A percentile compares a stretch with the other conserved stretches of the same genome.
Conservation (phyloP, 73 alveolate species). For the Halteria grandinella region DNA sequence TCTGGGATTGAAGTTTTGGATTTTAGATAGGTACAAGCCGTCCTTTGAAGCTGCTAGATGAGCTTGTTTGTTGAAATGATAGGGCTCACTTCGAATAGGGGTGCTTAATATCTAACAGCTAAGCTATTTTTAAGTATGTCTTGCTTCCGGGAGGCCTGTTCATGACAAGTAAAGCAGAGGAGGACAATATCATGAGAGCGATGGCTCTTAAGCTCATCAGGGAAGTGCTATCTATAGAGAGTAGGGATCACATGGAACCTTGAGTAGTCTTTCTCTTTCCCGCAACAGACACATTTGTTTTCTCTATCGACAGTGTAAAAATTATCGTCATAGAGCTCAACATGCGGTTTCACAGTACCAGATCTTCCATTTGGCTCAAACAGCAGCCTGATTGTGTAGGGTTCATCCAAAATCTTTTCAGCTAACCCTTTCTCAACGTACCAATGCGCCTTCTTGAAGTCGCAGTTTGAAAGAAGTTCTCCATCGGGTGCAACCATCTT, state of each 20-base stretch:
- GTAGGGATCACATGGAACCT: slow-evolving; percentile 89
- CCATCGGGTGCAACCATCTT: slow-evolving; percentile 94
- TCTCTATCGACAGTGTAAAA: slow-evolving; percentile 74
- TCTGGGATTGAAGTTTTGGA: slow-evolving; percentile 7
- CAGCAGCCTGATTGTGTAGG: slow-evolving; percentile 75
- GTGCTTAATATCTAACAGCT: slow-evolving; percentile 78
- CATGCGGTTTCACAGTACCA: slow-evolving; percentile 64
- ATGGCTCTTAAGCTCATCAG: slow-evolving; percentile 91
- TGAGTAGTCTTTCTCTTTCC: slow-evolving; percentile 75
- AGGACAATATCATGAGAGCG: slow-evolving; percentile 96
- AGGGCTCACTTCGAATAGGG: slow-evolving; percentile 54
- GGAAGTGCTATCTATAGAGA: slow-evolving; percentile 82
- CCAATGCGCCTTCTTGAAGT: slow-evolving; percentile 89
- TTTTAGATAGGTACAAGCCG: slow-evolving; percentile 43
- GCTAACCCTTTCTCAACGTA: slow-evolving; percentile 85
- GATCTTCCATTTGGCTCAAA: slow-evolving; percentile 90
- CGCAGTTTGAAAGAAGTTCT: slow-evolving; percentile 82
- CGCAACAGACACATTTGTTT: slow-evolving; percentile 93
- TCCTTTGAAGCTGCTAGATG: slow-evolving; percentile 41
- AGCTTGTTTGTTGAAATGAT: not conserved
- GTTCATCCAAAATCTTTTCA: slow-evolving; percentile 72
- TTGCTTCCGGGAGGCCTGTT: slow-evolving; percentile 82
- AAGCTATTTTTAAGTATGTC: slow-evolving; percentile 76
- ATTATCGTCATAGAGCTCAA: slow-evolving; percentile 63
- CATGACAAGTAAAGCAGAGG: slow-evolving; percentile 95